Evolutionary conservation across 176 grass and related monocot genomes (phyloP).

Genomic region (Oryza nivara): DNA sequence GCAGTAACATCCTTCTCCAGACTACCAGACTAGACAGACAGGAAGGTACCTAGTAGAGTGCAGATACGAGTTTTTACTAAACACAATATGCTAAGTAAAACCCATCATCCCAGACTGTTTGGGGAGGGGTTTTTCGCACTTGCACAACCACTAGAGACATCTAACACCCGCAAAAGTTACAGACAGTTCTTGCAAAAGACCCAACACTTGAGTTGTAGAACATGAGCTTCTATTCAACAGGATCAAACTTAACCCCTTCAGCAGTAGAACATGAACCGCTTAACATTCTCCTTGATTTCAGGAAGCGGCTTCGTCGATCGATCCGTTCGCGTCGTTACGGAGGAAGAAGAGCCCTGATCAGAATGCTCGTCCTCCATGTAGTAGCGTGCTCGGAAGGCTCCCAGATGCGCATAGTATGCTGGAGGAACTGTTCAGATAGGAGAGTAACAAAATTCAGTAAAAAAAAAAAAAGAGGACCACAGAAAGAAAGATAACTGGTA

Average conservation of each 20-base stretch:
- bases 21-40: background rate
- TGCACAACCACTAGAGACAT: background rate
- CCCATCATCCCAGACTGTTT: background rate
- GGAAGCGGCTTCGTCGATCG: conserved; percentile 47
- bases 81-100: background rate
- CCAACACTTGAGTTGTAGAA: conserved; percentile 61
- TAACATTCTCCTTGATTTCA: conserved; percentile 56
- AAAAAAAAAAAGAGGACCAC: no score
- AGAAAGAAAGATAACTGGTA: background rate
- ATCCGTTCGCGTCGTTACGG: background rate
- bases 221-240: conserved; percentile 49
- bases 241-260: conserved; percentile 23
- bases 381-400: conserved; percentile 65
- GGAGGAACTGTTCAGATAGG: conserved; percentile 57
- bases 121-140: background rate
- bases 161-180: background rate
- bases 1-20: background rate
- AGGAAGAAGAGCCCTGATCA: conserved; percentile 43
- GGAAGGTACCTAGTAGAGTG: no score
- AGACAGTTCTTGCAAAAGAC: background rate
- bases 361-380: conserved; percentile 56
- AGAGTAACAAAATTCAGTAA: background rate
- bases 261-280: conserved; percentile 84
- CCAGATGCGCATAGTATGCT: conserved; percentile 82
- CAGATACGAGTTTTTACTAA: background rate